A percentile compares a stretch with the other conserved stretches of the same genome.
Conservation (phyloP, 345 rosid species). For the Rubroshorea leprosula region DNA sequence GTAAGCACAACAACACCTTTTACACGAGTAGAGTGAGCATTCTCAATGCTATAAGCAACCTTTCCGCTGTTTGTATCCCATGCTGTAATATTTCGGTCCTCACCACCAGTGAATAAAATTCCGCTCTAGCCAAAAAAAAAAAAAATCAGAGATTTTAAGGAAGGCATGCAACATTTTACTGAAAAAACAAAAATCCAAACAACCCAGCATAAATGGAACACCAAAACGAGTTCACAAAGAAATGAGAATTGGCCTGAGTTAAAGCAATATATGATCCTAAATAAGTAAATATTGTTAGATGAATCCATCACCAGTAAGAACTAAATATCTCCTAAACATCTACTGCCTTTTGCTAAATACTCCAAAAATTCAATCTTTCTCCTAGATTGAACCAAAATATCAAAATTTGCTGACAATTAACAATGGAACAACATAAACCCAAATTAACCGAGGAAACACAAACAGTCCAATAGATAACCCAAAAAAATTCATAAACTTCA, state of each 20-base stretch:
- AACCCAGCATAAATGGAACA: no score
- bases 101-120: constrained; percentile 77
- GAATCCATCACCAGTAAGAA: not conserved
- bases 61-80: constrained; percentile 88
- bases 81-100: constrained; percentile 72
- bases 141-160: no score
- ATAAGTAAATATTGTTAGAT: not conserved
- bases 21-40: constrained; percentile 77
- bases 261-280: not conserved
- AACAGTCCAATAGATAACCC: no score
- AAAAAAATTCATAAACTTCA: not conserved
- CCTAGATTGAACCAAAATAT: no score
- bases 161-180: no score
- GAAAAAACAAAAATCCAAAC: no score
- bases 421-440: not conserved
- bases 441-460: no score
- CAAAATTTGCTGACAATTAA: no score
- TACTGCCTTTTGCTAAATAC: no score
- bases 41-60: constrained; percentile 64
- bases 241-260: not conserved
- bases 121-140: constrained; percentile 56
- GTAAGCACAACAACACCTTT: constrained; percentile 79
- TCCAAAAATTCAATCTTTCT: no score
- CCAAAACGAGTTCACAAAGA: not conserved
- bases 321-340: no score